A percentile compares a stretch with the other conserved stretches of the same genome.
Conservation (phyloP, 2,329 filamentous ascomycete species). For the Hypoxylon sp. region DNA sequence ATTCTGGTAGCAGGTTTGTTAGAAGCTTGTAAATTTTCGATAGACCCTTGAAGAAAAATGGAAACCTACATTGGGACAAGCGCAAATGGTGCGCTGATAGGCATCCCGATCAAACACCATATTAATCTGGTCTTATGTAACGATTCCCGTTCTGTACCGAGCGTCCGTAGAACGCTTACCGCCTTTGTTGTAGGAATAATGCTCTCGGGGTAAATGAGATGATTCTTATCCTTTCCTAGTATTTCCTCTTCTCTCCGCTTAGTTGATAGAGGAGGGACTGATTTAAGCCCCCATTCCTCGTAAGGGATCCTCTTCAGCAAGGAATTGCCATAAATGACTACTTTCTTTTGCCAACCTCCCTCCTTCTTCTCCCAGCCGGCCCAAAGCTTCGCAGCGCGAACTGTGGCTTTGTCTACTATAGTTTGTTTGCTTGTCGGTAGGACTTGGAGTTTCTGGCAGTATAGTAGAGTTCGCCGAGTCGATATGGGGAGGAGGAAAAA, state of each 20-base stretch:
- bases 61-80: conserved; percentile 84
- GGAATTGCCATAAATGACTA: conserved; percentile 89
- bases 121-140: conserved; percentile 83
- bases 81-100: conserved; percentile 85
- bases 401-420: conserved; percentile 77
- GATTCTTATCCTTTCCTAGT: conserved; percentile 74
- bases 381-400: conserved; percentile 84
- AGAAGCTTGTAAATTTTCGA: conserved; percentile 28
- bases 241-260: conserved; percentile 75
- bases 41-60: conserved; percentile 3
- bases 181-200: conserved; percentile 77
- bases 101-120: conserved; percentile 87
- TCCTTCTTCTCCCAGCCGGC: conserved; percentile 88
- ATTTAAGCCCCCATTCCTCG: conserved; percentile 98
- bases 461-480: conserved; percentile 90
- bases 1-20: conserved; percentile 67
- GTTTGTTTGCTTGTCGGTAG: conserved; percentile 68
- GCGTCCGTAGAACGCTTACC: conserved; percentile 72
- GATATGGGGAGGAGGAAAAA: conserved; percentile 95
- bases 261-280: conserved; percentile 84
- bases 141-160: conserved; percentile 85
- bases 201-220: conserved; percentile 82
- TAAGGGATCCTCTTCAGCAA: conserved; percentile 90
- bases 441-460: conserved; percentile 82
- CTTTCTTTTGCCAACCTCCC: conserved; percentile 87